Evolutionary conservation across 106 monocot genomes (phyloP), one percentile per base, ranked within the genome.

Genomic region (Phalaenopsis aphrodite): DNA sequence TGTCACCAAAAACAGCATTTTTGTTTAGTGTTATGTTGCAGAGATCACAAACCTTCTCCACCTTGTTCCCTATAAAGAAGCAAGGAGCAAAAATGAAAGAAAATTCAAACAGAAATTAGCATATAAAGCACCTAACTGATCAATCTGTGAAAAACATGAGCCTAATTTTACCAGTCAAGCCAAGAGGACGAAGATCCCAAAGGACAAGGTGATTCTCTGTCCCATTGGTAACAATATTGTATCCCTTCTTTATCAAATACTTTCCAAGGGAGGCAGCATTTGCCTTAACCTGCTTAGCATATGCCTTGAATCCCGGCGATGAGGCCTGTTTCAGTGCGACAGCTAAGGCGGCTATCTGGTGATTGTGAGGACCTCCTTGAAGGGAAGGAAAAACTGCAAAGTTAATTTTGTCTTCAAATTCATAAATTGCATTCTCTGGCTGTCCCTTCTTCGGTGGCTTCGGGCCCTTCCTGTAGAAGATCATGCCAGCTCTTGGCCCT

Each of bases 351-450:
- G 88, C 90, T 47, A 93, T 93, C 79, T 88, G 86, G 77, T 93
- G 90, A 61, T 93, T 93, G 85, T 93, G 93, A 72, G 93, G 93
- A 2, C 93, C 93, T 36, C 93, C 93, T 73, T 93, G 90, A n/a
- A 93, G 85, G 49, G 90, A 90, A 11, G 93, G 90, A 78, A 93
- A 93, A 12, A 93, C 93, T 0, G 90, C 85, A 79, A 90, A 90
- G 83, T 88, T 92, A 76, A 92, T 88, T 65, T 84, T 92, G 72
- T 89, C 92, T 75, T 92, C 92, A 64, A 81, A 92, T 61, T 89
- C 92, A 61, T 92, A 92, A 19, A 89, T 81, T 10, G 87, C 92
- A 69, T 68, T 85, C 75, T 92, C 92, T 4, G 92, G 92, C 67
- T 92, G 92, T 16, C 89, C 92, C 82, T 92, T 92, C 89, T 89